phyloP scores from a whole-genome alignment of 2,329 filamentous ascomycete species.

The Pyrenochaeta sp. region DNA sequence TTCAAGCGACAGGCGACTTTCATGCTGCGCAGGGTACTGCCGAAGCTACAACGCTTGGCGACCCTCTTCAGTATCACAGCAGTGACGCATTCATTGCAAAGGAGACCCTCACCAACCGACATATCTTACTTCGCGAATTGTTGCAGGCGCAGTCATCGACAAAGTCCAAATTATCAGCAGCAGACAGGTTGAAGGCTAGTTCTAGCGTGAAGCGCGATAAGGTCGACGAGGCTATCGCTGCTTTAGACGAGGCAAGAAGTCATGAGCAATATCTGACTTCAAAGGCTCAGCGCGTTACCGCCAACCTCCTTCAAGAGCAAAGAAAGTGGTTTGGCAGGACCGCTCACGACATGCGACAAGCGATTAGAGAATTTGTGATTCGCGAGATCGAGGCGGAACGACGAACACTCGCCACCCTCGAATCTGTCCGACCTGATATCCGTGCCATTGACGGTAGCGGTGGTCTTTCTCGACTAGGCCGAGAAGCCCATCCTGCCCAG shows the following conservation, averaged over 20 bases:
- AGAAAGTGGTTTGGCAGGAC: conserved; percentile 91
- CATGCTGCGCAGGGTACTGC: conserved; percentile 96
- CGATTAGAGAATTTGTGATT: conserved; percentile 89
- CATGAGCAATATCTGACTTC: conserved; percentile 82
- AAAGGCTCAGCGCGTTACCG: conserved; percentile 88
- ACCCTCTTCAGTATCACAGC: conserved; percentile 93
- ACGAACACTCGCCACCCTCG: conserved; percentile 88
- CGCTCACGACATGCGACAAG: conserved; percentile 79
- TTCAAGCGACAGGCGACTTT: conserved; percentile 93
- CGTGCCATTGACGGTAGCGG: conserved; percentile 90
- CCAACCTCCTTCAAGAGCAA: conserved; percentile 86
- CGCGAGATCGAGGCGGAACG: conserved; percentile 96
- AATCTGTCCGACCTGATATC: conserved; percentile 91
- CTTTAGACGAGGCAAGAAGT: conserved; percentile 84
- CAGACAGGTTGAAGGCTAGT: conserved; percentile 86
- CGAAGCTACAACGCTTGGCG: conserved; percentile 92
- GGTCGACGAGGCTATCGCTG: conserved; percentile 94
- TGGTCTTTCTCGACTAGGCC: conserved; percentile 85
- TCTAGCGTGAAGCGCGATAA: conserved; percentile 91
- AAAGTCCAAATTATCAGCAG: conserved; percentile 81
- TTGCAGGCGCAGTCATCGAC: conserved; percentile 88
- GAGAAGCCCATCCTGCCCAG: conserved; percentile 80
- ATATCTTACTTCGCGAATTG: conserved; percentile 93
- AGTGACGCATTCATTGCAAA: conserved; percentile 97
- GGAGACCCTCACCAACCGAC: conserved; percentile 95